Conservation (phyloP, 768 basidiomycete species). For the Auricularia cornea region DNA sequence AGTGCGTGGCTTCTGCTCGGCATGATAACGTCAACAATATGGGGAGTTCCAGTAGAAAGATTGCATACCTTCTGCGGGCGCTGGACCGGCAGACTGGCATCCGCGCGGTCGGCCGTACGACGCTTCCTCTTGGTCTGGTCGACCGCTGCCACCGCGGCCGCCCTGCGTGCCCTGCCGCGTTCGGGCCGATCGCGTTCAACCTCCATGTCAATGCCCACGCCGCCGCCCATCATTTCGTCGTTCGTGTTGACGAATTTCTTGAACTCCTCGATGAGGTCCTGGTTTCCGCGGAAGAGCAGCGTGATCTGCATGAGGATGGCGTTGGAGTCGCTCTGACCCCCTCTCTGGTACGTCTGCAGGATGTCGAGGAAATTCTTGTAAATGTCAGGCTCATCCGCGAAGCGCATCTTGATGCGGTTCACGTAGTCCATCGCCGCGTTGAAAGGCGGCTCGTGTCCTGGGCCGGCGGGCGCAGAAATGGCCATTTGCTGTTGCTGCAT, state of each 20-base stretch:
- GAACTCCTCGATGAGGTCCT: conserved; percentile 67
- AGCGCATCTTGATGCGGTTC: conserved; percentile 92
- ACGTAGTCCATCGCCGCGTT: conserved; percentile 88
- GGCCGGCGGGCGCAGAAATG: neutral
- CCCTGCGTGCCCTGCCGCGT: neutral
- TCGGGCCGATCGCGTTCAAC: neutral
- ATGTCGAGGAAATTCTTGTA: conserved; percentile 75
- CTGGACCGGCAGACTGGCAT: neutral
- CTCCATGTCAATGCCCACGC: neutral
- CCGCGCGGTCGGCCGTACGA: neutral
- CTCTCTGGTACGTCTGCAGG: conserved; percentile 51
- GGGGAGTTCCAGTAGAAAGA: too few species aligned
- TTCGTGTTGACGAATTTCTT: conserved; percentile 38
- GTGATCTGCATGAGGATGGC: conserved; percentile 65
- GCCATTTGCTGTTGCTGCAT: neutral
- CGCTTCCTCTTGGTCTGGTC: neutral
- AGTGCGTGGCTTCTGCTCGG: neutral
- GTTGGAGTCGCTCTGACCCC: conserved; percentile 41
- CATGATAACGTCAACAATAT: neutral
- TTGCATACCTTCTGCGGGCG: neutral
- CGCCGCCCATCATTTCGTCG: neutral
- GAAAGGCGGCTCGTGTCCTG: conserved; percentile 10
- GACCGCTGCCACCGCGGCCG: neutral
- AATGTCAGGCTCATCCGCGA: conserved; percentile 68
- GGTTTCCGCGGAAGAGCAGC: conserved; percentile 65